A percentile compares a stretch with the other conserved stretches of the same genome.
phyloP scores from a whole-genome alignment of 1,284 basidiomycete species.

The Malassezia arunalokei region DNA sequence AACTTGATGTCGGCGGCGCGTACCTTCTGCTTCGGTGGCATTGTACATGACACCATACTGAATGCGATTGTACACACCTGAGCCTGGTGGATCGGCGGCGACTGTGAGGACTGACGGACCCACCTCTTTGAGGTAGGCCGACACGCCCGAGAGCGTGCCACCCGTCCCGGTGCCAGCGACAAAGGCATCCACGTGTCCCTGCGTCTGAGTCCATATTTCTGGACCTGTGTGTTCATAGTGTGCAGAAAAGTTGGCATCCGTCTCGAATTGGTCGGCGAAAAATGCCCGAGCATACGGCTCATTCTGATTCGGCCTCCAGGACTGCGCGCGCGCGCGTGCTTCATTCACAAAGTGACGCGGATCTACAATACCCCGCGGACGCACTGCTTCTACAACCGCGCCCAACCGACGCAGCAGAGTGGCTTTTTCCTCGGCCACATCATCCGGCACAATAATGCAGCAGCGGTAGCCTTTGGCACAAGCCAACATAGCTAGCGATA shows the following conservation, averaged over 20 bases:
- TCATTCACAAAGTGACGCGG: conserved; percentile 44
- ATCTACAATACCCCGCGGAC: conserved; percentile 42
- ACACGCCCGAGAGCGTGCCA: conserved; percentile 80
- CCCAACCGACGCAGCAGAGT: conserved; percentile 71
- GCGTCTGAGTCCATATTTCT: conserved; percentile 87
- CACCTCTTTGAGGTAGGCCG: conserved; percentile 58
- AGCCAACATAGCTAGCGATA: conserved; percentile 73
- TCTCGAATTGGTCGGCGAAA: conserved; percentile 77
- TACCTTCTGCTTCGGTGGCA: conserved; percentile 79
- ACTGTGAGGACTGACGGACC: conserved; percentile 45
- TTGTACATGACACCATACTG: conserved; percentile 78
- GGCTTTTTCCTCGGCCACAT: conserved; percentile 74
- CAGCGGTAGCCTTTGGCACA: conserved; percentile 55
- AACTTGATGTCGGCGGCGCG: conserved; percentile 71
- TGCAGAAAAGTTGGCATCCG: conserved; percentile 74
- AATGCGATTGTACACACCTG: conserved; percentile 80
- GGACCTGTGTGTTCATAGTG: conserved; percentile 84
- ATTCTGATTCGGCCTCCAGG: conserved; percentile 14
- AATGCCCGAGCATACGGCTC: conserved; percentile 41
- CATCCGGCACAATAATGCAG: conserved; percentile 48
- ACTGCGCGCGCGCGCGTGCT: conserved; percentile 29
- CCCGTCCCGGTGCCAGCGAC: conserved; percentile 95
- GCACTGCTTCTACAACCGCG: conserved; percentile 63
- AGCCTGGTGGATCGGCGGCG: conserved; percentile 83
- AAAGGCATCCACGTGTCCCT: conserved; percentile 69